Conservation (phyloP, 768 basidiomycete genomes). For the Boletus huronensis region DNA sequence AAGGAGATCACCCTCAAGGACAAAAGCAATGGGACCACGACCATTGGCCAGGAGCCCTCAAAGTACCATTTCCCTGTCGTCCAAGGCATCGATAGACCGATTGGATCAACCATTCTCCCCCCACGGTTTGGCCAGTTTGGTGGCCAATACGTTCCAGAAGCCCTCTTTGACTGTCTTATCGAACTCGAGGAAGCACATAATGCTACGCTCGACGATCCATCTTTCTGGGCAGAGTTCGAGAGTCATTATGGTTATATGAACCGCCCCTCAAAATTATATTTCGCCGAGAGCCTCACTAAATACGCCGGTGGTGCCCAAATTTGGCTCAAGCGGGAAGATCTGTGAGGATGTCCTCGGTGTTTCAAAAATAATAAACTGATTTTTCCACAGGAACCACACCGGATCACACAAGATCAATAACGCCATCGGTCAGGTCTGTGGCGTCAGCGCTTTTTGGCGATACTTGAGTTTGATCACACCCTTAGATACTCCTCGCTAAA, state of each 20-base stretch:
- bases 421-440: not conserved
- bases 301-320: not conserved
- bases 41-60: not conserved
- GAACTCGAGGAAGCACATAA: not conserved
- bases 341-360: not conserved
- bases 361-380: not conserved
- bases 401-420: not conserved
- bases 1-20: not conserved
- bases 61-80: not conserved
- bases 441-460: not conserved
- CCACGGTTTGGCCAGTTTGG: not conserved
- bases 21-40: not conserved
- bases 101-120: not conserved
- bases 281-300: not conserved
- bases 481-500: not conserved
- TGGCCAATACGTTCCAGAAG: not conserved
- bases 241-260: not conserved
- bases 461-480: not conserved
- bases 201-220: not conserved
- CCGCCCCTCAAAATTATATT: not conserved
- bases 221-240: not conserved
- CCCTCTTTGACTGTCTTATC: not conserved
- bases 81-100: not conserved
- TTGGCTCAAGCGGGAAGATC: not conserved
- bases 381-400: not conserved